These are phyloP conservation scores for Colletotrichum lindemuthianum DNA, from an alignment of 2,329 filamentous ascomycete species.

Conservation along the genomic window DNA sequence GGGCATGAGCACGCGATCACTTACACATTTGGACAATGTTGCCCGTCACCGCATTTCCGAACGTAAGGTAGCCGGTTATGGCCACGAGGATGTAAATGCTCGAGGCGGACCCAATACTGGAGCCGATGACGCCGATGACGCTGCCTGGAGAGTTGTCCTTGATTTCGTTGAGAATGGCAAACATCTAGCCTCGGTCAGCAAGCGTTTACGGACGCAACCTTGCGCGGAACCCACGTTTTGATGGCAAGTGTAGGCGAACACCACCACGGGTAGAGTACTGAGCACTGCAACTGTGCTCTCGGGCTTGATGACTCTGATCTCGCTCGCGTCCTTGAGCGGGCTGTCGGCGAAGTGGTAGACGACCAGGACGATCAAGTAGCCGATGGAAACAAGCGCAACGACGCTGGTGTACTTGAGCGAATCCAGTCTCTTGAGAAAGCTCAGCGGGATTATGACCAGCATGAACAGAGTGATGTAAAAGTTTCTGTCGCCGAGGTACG, in stretches of 20 bases:
- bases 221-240: constrained; percentile 76
- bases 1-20: constrained; percentile 44
- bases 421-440: constrained; percentile 89
- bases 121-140: constrained; percentile 80
- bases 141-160: constrained; percentile 81
- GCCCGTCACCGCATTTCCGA: constrained; percentile 86
- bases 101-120: constrained; percentile 90
- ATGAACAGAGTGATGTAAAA: constrained; percentile 99
- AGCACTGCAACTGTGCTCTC: constrained; percentile 81
- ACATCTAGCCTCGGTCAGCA: constrained; percentile 75
- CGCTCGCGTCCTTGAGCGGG: constrained; percentile 76
- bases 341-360: constrained; percentile 92
- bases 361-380: constrained; percentile 91
- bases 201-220: neutral
- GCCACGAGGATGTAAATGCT: constrained; percentile 90
- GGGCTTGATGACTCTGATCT: constrained; percentile 81
- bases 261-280: constrained; percentile 90
- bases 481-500: constrained; percentile 86
- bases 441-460: constrained; percentile 93
- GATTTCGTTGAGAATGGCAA: constrained; percentile 97
- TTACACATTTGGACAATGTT: constrained; percentile 95
- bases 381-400: constrained; percentile 90
- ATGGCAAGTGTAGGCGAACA: constrained; percentile 99
- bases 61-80: constrained; percentile 95
- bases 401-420: constrained; percentile 98